Evolutionary conservation across 2,329 filamentous ascomycete species (phyloP).

Genomic region (Fusarium robinianum): DNA sequence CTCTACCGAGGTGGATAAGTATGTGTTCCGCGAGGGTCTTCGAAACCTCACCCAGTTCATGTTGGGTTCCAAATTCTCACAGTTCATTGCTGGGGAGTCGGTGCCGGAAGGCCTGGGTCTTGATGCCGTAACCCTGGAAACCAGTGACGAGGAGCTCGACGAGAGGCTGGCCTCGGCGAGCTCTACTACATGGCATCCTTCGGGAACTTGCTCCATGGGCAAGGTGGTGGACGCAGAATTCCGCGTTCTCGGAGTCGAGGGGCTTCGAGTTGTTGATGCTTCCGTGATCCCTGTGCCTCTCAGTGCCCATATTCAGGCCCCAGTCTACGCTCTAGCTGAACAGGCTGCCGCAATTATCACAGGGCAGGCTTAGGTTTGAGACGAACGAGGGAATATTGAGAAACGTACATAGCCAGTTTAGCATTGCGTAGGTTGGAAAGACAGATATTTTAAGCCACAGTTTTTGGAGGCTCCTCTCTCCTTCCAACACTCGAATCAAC

Average conservation of each 20-base stretch:
- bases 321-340: conserved; percentile 43
- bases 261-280: conserved; percentile 42
- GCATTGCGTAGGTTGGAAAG: too few species aligned
- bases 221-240: conserved; percentile 60
- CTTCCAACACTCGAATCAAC: too few species aligned
- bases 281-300: conserved; percentile 41
- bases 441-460: too few species aligned
- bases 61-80: conserved; percentile 25
- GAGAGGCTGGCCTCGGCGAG: conserved; percentile 26
- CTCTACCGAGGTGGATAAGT: conserved; percentile 32
- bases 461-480: too few species aligned
- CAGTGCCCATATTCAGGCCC: conserved; percentile 38
- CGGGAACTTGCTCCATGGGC: conserved; percentile 59
- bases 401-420: too few species aligned
- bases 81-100: conserved; percentile 29
- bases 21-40: conserved; percentile 30
- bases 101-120: conserved; percentile 19
- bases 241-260: conserved; percentile 51
- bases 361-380: conserved; percentile 7
- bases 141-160: conserved; percentile 29
- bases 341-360: conserved; percentile 39
- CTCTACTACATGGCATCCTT: conserved; percentile 57
- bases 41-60: conserved; percentile 31
- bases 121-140: conserved; percentile 22
- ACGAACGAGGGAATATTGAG: too few species aligned